Evolutionary conservation across 2,329 filamentous ascomycete genomes (phyloP).

Genomic region (Diaporthe citriasiana): DNA sequence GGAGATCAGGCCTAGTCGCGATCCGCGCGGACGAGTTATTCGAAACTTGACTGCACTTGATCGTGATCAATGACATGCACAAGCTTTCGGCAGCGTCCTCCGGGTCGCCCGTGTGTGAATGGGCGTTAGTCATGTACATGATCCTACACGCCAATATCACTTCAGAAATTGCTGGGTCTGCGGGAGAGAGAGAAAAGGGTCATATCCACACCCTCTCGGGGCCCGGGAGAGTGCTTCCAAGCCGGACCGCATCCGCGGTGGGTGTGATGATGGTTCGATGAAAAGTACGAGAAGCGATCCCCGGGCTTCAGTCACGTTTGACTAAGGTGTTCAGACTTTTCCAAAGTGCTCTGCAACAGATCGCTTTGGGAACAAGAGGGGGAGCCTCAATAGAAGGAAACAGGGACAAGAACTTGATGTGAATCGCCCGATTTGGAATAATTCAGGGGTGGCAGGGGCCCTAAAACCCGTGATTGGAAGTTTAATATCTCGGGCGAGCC

Average conservation of each 20-base stretch:
- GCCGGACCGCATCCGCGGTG: conserved; percentile 8
- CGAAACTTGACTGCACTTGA: background rate
- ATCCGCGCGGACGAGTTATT: conserved; percentile 17
- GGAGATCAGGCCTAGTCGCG: conserved; percentile 3
- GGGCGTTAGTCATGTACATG: conserved; percentile 6
- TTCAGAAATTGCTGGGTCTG: background rate
- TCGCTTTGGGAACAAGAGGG: conserved; percentile 24
- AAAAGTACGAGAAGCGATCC: conserved; percentile 22
- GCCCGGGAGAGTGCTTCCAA: conserved; percentile 9
- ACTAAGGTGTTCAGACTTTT: conserved; percentile 6
- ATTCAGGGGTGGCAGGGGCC: conserved; percentile 35
- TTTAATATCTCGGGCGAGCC: conserved; percentile 23
- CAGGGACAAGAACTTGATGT: conserved; percentile 21
- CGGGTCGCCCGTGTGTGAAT: background rate
- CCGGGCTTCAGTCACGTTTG: conserved; percentile 24
- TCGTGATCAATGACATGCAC: background rate
- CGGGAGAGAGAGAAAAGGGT: background rate
- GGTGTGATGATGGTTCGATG: conserved; percentile 16
- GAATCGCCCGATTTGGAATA: conserved; percentile 39
- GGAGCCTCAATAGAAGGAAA: background rate
- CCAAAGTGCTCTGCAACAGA: conserved; percentile 12
- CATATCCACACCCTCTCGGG: conserved; percentile 26
- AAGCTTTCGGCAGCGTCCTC: conserved; percentile 25
- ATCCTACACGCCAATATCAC: background rate
- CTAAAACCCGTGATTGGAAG: conserved; percentile 40